phyloP scores from a whole-genome alignment of 2,329 filamentous ascomycete genomes.

The Podosphaera fusca region DNA sequence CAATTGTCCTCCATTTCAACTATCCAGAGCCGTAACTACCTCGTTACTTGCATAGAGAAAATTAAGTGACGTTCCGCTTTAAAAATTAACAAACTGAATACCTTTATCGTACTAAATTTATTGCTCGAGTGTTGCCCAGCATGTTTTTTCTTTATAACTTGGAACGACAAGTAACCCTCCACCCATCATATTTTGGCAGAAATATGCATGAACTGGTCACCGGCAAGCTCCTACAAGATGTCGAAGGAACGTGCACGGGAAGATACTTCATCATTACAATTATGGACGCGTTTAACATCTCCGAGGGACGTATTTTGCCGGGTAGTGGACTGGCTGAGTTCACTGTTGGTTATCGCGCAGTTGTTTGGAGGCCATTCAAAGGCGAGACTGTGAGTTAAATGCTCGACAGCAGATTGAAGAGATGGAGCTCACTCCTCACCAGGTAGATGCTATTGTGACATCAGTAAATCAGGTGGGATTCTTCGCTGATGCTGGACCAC shows the following conservation, averaged over 20 bases:
- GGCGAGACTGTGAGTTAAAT: slow-evolving; percentile 63
- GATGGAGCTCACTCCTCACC: slow-evolving; percentile 8
- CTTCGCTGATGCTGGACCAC: slow-evolving; percentile 60
- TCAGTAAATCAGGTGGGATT: slow-evolving; percentile 84
- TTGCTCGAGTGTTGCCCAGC: not conserved
- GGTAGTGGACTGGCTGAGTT: slow-evolving; percentile 85
- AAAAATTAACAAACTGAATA: too few relatives aligned
- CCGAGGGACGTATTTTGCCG: slow-evolving; percentile 75
- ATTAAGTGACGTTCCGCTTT: too few relatives aligned
- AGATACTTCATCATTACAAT: slow-evolving; percentile 97
- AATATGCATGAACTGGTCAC: slow-evolving; percentile 84
- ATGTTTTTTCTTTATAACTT: slow-evolving; percentile 99
- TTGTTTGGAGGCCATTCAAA: slow-evolving; percentile 95
- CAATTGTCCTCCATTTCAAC: too few relatives aligned
- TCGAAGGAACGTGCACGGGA: slow-evolving; percentile 86
- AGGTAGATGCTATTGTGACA: slow-evolving; percentile 86
- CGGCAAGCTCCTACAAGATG: slow-evolving; percentile 70
- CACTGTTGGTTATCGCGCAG: slow-evolving; percentile 80
- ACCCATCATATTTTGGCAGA: slow-evolving; percentile 89
- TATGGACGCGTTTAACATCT: slow-evolving; percentile 89
- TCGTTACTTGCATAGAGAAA: too few relatives aligned
- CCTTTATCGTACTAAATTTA: too few relatives aligned
- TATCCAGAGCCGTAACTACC: too few relatives aligned
- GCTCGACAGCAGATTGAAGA: not conserved
- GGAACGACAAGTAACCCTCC: slow-evolving; percentile 80